Evolutionary conservation across 768 basidiomycete species (phyloP).

Genomic region (Leccinum rimulosum): DNA sequence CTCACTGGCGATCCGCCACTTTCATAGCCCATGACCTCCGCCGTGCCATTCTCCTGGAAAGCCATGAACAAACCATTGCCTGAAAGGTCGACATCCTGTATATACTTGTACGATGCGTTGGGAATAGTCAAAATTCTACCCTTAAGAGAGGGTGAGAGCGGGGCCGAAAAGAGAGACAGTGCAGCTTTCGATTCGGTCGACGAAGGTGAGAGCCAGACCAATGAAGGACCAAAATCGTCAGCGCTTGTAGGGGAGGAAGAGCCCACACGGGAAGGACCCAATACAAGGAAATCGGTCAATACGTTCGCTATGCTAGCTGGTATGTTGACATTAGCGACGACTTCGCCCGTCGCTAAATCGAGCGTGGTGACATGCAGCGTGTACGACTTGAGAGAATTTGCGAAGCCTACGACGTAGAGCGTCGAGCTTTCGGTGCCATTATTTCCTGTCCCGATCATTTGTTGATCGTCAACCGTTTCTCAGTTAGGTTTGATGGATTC

Average conservation of each 20-base stretch:
- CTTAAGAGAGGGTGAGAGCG: conserved; percentile 50
- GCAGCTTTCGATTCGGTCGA: conserved; percentile 13
- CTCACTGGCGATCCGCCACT: conserved; percentile 38
- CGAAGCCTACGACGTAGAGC: conserved; percentile 56
- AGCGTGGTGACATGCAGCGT: conserved; percentile 69
- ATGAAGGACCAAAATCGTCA: conserved; percentile 16
- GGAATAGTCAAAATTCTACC: conserved; percentile 45
- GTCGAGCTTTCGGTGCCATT: too few relatives aligned
- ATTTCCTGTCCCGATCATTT: too few relatives aligned
- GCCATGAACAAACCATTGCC: conserved; percentile 60
- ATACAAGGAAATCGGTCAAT: conserved; percentile 41
- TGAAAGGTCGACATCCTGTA: conserved; percentile 64
- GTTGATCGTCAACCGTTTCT: too few relatives aligned
- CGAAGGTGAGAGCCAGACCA: conserved; percentile 36
- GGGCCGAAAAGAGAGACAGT: conserved; percentile 32
- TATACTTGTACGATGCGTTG: conserved; percentile 42
- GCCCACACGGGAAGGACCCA: conserved; percentile 16
- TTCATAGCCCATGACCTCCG: conserved; percentile 51
- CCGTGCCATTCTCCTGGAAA: conserved; percentile 51
- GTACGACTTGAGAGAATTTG: conserved; percentile 44
- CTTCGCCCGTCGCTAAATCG: conserved; percentile 49
- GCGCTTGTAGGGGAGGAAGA: neutral
- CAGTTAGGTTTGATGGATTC: too few relatives aligned
- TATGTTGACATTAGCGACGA: conserved; percentile 48
- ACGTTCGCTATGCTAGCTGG: conserved; percentile 49